Evolutionary conservation across 1,284 basidiomycete species (phyloP).

Genomic region (Ceratobasidium sp.): DNA sequence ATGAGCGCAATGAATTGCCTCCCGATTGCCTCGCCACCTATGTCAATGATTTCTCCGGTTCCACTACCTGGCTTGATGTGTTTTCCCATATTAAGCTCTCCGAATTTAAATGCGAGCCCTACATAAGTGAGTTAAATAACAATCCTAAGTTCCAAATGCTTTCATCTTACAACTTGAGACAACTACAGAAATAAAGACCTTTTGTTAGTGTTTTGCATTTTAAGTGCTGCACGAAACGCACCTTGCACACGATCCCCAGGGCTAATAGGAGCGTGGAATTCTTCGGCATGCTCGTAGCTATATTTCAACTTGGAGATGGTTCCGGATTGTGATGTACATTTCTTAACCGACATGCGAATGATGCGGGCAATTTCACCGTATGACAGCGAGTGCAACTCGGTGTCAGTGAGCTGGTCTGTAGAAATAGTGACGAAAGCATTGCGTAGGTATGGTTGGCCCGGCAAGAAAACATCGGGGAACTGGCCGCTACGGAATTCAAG

Average conservation of each 20-base stretch:
- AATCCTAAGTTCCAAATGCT: not conserved
- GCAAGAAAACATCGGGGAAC: constrained; percentile 12
- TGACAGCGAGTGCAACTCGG: constrained; percentile 15
- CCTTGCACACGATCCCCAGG: constrained; percentile 24
- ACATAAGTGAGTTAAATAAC: not conserved
- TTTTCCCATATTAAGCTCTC: not conserved
- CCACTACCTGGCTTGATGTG: constrained; percentile 25
- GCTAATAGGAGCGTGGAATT: constrained; percentile 16
- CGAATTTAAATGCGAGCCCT: not conserved
- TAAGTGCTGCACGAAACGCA: not conserved
- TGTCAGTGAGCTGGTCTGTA: constrained; percentile 16
- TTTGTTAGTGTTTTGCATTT: no score
- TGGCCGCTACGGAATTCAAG: not conserved
- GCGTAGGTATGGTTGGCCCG: constrained; percentile 11
- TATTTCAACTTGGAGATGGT: constrained; percentile 12
- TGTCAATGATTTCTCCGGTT: constrained; percentile 18
- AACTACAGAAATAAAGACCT: not conserved
- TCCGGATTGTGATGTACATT: not conserved
- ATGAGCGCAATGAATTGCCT: not conserved
- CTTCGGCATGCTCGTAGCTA: constrained; percentile 12
- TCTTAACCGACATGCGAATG: constrained; percentile 20
- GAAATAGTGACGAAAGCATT: not conserved
- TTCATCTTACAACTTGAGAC: not conserved
- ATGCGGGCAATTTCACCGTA: constrained; percentile 20
- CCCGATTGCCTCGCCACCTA: not conserved